Percentiles rank a stretch among this genome's conserved stretches.
phyloP scores from a whole-genome alignment of 1,284 basidiomycete genomes.

The Microbotryum intermedium region DNA sequence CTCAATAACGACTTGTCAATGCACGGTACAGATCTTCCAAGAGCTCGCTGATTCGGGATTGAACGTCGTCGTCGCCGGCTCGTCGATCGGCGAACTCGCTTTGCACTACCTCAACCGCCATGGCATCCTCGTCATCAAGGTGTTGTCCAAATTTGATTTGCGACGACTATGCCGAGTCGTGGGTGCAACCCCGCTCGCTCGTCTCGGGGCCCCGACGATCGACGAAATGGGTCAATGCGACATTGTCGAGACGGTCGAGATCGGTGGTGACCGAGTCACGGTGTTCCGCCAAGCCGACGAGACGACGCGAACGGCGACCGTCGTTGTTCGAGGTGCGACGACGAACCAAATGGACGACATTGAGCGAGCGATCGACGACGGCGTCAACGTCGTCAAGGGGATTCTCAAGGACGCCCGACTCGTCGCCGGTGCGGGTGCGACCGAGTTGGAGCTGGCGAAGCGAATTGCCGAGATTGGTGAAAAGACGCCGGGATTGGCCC shows the following conservation, averaged over 20 bases:
- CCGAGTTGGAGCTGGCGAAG: constrained; percentile 82
- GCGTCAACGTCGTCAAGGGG: constrained; percentile 92
- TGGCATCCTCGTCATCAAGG: constrained; percentile 90
- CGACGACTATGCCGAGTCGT: constrained; percentile 88
- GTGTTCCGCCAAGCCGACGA: constrained; percentile 76
- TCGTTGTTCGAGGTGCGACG: constrained; percentile 95
- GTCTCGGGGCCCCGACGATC: constrained; percentile 87
- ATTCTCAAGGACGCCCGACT: constrained; percentile 82
- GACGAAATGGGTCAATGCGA: constrained; percentile 95
- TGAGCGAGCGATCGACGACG: constrained; percentile 91
- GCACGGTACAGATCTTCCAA: constrained; percentile 67
- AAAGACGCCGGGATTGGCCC: constrained; percentile 79
- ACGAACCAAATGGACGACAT: constrained; percentile 91
- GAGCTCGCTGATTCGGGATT: constrained; percentile 95
- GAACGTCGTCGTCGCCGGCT: constrained; percentile 86
- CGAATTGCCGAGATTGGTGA: constrained; percentile 78
- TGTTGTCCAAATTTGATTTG: constrained; percentile 96
- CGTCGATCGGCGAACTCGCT: constrained; percentile 87
- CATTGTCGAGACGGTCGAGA: constrained; percentile 88
- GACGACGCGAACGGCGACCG: constrained; percentile 66
- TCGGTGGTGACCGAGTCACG: constrained; percentile 95
- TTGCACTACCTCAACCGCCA: constrained; percentile 94
- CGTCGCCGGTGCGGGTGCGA: constrained; percentile 89
- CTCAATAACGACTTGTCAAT: no score
- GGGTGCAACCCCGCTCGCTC: constrained; percentile 89